These are phyloP conservation scores for Platanthera zijinensis DNA, from an alignment of 106 monocot genomes.

Conservation along the genomic window DNA sequence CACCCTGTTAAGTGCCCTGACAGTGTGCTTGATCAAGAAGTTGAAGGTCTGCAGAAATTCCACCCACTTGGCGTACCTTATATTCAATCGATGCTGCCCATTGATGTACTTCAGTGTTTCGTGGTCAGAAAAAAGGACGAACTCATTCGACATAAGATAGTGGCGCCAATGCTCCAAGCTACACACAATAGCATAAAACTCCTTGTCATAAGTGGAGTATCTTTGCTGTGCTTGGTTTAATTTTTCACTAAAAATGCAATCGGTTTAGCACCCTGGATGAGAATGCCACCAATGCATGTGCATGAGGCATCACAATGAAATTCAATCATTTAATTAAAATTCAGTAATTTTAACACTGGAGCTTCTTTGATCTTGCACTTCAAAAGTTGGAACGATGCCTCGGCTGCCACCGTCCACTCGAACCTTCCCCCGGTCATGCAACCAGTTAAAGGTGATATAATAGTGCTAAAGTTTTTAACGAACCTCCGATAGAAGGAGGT, in stretches of 20 bases:
- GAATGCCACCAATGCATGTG: conserved; percentile 6
- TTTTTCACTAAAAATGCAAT: conserved; percentile 17
- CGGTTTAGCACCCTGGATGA: neutral
- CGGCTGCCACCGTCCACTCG: neutral
- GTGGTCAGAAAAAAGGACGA: conserved; percentile 7
- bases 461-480: conserved; percentile 8
- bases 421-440: neutral
- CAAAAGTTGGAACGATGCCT: neutral
- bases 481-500: conserved; percentile 19
- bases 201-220: conserved; percentile 7
- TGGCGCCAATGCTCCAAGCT: neutral
- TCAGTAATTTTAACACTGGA: neutral
- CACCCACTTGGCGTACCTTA: neutral
- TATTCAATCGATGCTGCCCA: neutral
- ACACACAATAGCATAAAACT: neutral
- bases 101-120: neutral
- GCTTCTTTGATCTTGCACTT: neutral
- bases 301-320: conserved; percentile 12
- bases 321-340: conserved; percentile 5
- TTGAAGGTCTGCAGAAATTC: neutral
- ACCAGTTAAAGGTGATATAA: conserved; percentile 3
- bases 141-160: neutral
- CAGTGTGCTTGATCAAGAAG: too few relatives aligned
- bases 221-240: neutral
- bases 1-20: too few relatives aligned